phyloP scores from a whole-genome alignment of 192 early-diverging fungal genomes.

The Entomortierella lignicola region DNA sequence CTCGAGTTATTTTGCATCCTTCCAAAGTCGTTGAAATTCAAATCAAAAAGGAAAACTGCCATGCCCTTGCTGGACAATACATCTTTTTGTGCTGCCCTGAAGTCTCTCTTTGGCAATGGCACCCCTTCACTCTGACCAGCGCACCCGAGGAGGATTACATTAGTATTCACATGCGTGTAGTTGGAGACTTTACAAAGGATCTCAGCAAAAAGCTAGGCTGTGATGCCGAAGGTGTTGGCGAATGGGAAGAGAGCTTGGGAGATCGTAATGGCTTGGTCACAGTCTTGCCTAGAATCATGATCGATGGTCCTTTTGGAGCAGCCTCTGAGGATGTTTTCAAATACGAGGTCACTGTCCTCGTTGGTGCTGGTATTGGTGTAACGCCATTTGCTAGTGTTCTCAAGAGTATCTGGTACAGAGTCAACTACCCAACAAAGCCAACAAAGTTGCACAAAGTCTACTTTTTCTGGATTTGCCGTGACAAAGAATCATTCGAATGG shows the following conservation, averaged over 20 bases:
- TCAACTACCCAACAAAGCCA: slow-evolving; percentile 65
- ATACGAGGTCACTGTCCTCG: slow-evolving; percentile 73
- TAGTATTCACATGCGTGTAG: slow-evolving; percentile 81
- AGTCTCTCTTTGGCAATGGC: slow-evolving; percentile 79
- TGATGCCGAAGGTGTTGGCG: slow-evolving; percentile 54
- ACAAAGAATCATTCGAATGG: slow-evolving; percentile 80
- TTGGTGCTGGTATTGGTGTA: slow-evolving; percentile 87
- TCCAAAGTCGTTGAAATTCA: slow-evolving; percentile 79
- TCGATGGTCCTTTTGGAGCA: slow-evolving; percentile 80
- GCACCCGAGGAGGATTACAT: slow-evolving; percentile 82
- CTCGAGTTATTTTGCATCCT: slow-evolving; percentile 81
- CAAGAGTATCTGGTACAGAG: slow-evolving; percentile 79
- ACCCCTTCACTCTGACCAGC: slow-evolving; percentile 82
- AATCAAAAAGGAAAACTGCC: slow-evolving; percentile 64
- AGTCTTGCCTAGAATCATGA: slow-evolving; percentile 64
- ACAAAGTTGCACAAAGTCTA: slow-evolving; percentile 73
- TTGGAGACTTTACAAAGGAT: slow-evolving; percentile 78
- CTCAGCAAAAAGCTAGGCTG: slow-evolving; percentile 75
- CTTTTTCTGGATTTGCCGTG: slow-evolving; percentile 85
- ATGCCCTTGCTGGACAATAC: slow-evolving; percentile 77
- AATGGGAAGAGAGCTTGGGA: slow-evolving; percentile 49
- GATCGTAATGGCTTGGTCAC: slow-evolving; percentile 47
- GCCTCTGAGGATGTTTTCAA: slow-evolving; percentile 83
- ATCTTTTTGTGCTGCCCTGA: slow-evolving; percentile 79
- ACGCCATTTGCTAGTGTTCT: slow-evolving; percentile 82